These are phyloP conservation scores for Solanum hybrid DNA, from an alignment of 305 asterid genomes.

Conservation along the genomic window DNA sequence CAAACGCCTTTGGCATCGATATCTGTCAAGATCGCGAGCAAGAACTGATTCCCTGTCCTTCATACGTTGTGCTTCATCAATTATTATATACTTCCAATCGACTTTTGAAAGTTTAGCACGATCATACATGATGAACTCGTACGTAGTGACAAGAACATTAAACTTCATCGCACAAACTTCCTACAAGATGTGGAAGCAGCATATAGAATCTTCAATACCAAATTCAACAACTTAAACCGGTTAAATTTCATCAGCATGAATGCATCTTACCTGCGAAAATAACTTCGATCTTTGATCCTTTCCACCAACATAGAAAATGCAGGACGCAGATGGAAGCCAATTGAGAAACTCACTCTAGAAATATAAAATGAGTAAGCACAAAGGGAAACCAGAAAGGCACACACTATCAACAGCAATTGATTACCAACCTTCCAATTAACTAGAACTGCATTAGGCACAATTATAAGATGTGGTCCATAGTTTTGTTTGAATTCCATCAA, in stretches of 20 bases:
- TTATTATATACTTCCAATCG: slow-evolving; percentile 94
- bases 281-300: slow-evolving; percentile 87
- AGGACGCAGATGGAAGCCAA: slow-evolving; percentile 79
- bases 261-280: slow-evolving; percentile 73
- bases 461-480: slow-evolving; percentile 97
- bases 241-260: slow-evolving; percentile 2
- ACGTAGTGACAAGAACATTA: slow-evolving; percentile 85
- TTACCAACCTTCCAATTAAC: slow-evolving; percentile 95
- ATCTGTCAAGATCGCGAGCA: slow-evolving; percentile 99
- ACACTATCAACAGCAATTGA: slow-evolving; percentile 8
- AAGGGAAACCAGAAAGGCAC: slow-evolving; percentile 2
- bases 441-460: slow-evolving; percentile 98
- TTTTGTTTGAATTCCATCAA: slow-evolving; percentile 98
- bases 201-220: slow-evolving; percentile 11
- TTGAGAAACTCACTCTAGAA: slow-evolving; percentile 82
- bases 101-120: slow-evolving; percentile 78
- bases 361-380: slow-evolving; percentile 21
- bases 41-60: slow-evolving; percentile 97
- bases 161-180: slow-evolving; percentile 94
- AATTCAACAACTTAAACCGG: not conserved
- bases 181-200: slow-evolving; percentile 39
- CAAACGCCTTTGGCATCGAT: slow-evolving; percentile 99
- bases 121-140: slow-evolving; percentile 79
- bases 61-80: slow-evolving; percentile 99
- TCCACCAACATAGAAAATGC: slow-evolving; percentile 77